phyloP scores from a whole-genome alignment of 2,329 filamentous ascomycete species.

The Xylaria sp. region DNA sequence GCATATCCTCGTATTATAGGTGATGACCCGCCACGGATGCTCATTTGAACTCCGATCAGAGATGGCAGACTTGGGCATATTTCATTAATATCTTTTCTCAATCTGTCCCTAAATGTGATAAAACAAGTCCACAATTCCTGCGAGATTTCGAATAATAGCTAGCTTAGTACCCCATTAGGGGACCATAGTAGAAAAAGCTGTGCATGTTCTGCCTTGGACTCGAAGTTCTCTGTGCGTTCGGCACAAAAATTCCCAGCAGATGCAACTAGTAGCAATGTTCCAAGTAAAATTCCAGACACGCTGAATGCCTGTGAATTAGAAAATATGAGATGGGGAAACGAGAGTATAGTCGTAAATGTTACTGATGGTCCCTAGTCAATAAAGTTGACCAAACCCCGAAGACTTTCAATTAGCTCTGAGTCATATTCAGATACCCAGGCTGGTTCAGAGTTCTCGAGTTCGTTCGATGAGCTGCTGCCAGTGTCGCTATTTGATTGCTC shows the following conservation, averaged over 20 bases:
- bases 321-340: background rate
- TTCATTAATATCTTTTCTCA: too few species aligned
- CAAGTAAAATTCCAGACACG: background rate
- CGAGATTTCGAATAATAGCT: too few species aligned
- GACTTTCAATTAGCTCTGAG: slow-evolving; percentile 36
- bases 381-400: slow-evolving; percentile 40
- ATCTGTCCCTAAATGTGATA: too few species aligned
- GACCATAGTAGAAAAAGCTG: background rate
- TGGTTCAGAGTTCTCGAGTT: slow-evolving; percentile 21
- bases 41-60: too few species aligned
- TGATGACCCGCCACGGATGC: too few species aligned
- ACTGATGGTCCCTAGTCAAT: slow-evolving; percentile 28
- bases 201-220: too few species aligned
- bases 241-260: too few species aligned
- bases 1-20: too few species aligned
- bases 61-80: too few species aligned
- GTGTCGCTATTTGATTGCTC: background rate
- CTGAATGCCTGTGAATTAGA: background rate
- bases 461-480: background rate
- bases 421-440: slow-evolving; percentile 39
- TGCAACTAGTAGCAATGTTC: slow-evolving; percentile 3
- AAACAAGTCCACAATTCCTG: too few species aligned
- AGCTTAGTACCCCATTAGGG: too few species aligned
- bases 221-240: too few species aligned
- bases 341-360: background rate